phyloP scores from a whole-genome alignment of 495 filamentous ascomycete genomes.

The Rhizodiscina lignyota region DNA sequence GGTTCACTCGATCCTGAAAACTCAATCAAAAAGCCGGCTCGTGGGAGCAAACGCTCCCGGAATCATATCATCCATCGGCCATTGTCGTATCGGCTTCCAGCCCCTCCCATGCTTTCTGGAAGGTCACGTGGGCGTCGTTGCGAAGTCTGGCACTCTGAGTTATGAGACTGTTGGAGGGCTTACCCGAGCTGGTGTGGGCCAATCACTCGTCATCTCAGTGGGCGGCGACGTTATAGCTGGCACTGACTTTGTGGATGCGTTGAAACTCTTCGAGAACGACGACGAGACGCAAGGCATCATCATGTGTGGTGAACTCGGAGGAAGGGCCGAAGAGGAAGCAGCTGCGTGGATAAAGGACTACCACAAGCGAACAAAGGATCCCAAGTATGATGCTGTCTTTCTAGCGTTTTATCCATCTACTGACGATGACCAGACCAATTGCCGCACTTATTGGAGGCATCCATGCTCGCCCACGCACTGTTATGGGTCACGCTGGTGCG shows the following conservation, averaged over 20 bases:
- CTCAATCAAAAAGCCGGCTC: slow-evolving; percentile 64
- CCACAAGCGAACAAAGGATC: slow-evolving; percentile 33
- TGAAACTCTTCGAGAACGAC: slow-evolving; percentile 59
- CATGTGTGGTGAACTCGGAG: slow-evolving; percentile 78
- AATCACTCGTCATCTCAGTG: slow-evolving; percentile 75
- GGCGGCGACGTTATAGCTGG: slow-evolving; percentile 75
- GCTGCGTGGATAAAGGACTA: slow-evolving; percentile 68
- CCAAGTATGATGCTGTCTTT: slow-evolving; percentile 39
- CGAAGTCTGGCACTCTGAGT: slow-evolving; percentile 77
- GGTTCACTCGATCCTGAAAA: slow-evolving; percentile 62
- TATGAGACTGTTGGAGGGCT: slow-evolving; percentile 81
- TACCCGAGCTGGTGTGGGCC: slow-evolving; percentile 65
- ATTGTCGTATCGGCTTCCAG: slow-evolving; percentile 77
- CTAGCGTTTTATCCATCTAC: not conserved
- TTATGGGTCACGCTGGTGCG: slow-evolving; percentile 85
- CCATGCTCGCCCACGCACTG: slow-evolving; percentile 43
- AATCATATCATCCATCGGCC: slow-evolving; percentile 68
- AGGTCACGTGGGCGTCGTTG: slow-evolving; percentile 64
- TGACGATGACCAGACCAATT: slow-evolving; percentile 41
- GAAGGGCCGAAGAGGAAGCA: slow-evolving; percentile 61
- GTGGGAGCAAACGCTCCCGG: slow-evolving; percentile 80
- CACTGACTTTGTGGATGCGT: slow-evolving; percentile 62
- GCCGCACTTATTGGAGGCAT: slow-evolving; percentile 62
- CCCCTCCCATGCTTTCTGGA: slow-evolving; percentile 60
- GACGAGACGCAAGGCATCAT: slow-evolving; percentile 67